A percentile compares a stretch with the other conserved stretches of the same genome.
These are phyloP conservation scores for Teratosphaeria pseudoeucalypti DNA, from an alignment of 2,329 filamentous ascomycete species.

Conservation along the genomic window DNA sequence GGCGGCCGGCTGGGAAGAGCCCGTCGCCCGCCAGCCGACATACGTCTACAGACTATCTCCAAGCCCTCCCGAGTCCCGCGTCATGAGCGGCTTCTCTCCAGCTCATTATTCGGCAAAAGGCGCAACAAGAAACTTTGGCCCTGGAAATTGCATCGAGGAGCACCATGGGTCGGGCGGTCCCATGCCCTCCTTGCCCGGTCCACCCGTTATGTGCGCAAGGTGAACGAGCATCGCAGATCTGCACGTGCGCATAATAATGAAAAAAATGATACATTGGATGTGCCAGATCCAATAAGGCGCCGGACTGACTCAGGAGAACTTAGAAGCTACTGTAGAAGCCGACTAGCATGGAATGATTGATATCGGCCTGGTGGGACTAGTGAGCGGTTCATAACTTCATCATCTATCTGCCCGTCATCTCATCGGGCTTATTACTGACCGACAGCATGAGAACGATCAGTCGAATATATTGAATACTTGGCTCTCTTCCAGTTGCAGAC, in stretches of 20 bases:
- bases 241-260: neutral
- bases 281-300: neutral
- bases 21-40: too few relatives aligned
- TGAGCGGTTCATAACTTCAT: neutral
- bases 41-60: too few relatives aligned
- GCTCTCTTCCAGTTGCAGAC: too few relatives aligned
- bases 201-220: neutral
- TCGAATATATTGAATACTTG: too few relatives aligned
- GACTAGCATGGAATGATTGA: neutral
- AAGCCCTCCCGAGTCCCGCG: neutral
- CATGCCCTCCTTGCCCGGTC: neutral
- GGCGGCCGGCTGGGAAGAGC: neutral
- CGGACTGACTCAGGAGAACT: neutral
- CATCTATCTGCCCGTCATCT: neutral
- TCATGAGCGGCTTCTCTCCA: neutral
- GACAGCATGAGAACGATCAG: too few relatives aligned
- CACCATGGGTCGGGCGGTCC: neutral
- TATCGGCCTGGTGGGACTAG: neutral
- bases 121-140: neutral
- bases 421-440: neutral
- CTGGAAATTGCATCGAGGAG: neutral
- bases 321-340: neutral
- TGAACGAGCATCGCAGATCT: neutral
- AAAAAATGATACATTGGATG: neutral
- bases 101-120: neutral